A percentile compares a stretch with the other conserved stretches of the same genome.
These are phyloP conservation scores for Pichia sp. DNA, from an alignment of 1,139 yeast species.

Conservation along the genomic window DNA sequence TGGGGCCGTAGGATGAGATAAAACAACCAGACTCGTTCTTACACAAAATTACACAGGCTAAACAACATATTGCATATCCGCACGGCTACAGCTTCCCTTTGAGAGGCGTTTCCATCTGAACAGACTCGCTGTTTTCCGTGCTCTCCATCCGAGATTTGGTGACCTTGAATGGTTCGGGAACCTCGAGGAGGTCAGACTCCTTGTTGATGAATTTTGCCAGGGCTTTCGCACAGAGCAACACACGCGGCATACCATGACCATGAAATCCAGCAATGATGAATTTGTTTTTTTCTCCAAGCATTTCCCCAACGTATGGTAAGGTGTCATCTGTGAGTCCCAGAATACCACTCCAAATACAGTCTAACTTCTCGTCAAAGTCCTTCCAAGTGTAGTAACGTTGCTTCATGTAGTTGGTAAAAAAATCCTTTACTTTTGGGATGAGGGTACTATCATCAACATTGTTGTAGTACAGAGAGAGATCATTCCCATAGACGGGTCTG, in stretches of 20 bases:
- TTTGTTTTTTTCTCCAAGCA: slow-evolving; percentile 23
- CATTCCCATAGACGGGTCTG: slow-evolving; percentile 21
- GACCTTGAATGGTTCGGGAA: slow-evolving; percentile 26
- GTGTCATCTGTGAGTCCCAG: slow-evolving; percentile 29
- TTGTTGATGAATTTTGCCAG: slow-evolving; percentile 21
- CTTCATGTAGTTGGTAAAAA: slow-evolving; percentile 27
- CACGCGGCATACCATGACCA: slow-evolving; percentile 33
- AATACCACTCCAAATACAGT: slow-evolving; percentile 29
- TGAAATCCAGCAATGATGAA: slow-evolving; percentile 33
- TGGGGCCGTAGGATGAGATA: too few species aligned
- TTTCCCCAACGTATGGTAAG: slow-evolving; percentile 31
- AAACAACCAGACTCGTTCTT: too few species aligned
- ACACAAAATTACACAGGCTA: too few species aligned
- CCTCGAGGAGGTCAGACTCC: slow-evolving; percentile 9
- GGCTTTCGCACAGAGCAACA: slow-evolving; percentile 26
- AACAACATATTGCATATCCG: too few species aligned
- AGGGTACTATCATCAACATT: slow-evolving; percentile 30
- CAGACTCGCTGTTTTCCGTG: slow-evolving; percentile 18
- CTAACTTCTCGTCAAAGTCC: slow-evolving; percentile 18
- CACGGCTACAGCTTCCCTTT: not conserved
- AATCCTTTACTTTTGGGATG: slow-evolving; percentile 21
- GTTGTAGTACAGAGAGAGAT: slow-evolving; percentile 22
- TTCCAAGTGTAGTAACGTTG: slow-evolving; percentile 29
- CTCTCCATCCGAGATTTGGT: slow-evolving; percentile 22
- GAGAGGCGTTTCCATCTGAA: slow-evolving; percentile 15